These are phyloP conservation scores for Acer negundo DNA, from an alignment of 345 rosid genomes.

Conservation along the genomic window DNA sequence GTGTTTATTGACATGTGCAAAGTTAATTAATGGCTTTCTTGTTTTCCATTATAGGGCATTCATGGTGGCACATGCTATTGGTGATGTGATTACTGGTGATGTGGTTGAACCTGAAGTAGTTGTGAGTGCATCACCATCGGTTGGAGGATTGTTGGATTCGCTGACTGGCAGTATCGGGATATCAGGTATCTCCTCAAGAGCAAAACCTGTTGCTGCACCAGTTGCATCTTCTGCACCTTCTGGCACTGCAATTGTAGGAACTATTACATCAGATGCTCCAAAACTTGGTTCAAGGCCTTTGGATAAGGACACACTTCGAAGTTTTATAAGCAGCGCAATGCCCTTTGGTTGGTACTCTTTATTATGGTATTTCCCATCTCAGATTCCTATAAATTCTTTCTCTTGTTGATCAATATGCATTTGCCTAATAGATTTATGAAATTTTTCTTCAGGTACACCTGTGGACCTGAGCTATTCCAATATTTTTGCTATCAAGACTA, in stretches of 20 bases:
- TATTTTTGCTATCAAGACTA: slow-evolving; percentile 59
- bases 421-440: slow-evolving; percentile 14
- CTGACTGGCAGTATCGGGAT: slow-evolving; percentile 93
- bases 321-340: slow-evolving; percentile 74
- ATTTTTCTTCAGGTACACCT: slow-evolving; percentile 61
- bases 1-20: not conserved
- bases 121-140: slow-evolving; percentile 69
- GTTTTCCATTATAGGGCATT: slow-evolving; percentile 58
- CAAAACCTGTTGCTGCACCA: slow-evolving; percentile 79
- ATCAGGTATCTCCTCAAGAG: slow-evolving; percentile 76
- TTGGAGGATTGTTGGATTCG: slow-evolving; percentile 95
- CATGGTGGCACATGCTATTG: slow-evolving; percentile 85
- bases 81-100: slow-evolving; percentile 82
- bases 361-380: slow-evolving; percentile 31
- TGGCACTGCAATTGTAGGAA: slow-evolving; percentile 50
- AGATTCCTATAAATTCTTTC: slow-evolving; percentile 19
- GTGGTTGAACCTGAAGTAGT: slow-evolving; percentile 82
- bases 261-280: slow-evolving; percentile 64
- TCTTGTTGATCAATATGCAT: slow-evolving; percentile 13
- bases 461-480: slow-evolving; percentile 78
- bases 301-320: slow-evolving; percentile 78
- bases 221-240: slow-evolving; percentile 65
- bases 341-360: slow-evolving; percentile 82
- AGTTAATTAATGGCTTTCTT: slow-evolving; percentile 12
- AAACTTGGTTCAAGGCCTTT: slow-evolving; percentile 72